These are phyloP conservation scores for Litchi chinensis DNA, from an alignment of 345 rosid species.

Conservation along the genomic window DNA sequence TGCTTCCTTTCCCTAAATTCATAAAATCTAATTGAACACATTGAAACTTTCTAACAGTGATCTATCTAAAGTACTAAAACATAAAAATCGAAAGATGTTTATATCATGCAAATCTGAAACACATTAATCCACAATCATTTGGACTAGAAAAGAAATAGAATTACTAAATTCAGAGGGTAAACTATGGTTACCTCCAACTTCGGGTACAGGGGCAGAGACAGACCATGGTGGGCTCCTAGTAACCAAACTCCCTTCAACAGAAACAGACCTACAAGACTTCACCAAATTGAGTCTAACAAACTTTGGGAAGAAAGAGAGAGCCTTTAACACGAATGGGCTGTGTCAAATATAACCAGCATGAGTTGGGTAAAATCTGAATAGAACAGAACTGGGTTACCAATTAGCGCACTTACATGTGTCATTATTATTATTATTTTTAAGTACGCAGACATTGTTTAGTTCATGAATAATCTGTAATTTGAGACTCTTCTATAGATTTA, in stretches of 20 bases:
- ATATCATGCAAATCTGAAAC: background rate
- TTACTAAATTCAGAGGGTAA: background rate
- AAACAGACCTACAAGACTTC: slow-evolving; percentile 42
- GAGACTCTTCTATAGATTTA: too few species aligned
- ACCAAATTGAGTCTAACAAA: slow-evolving; percentile 42
- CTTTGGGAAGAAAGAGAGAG: slow-evolving; percentile 38
- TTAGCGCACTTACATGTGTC: too few species aligned
- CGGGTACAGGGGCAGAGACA: slow-evolving; percentile 51
- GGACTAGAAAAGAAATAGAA: background rate
- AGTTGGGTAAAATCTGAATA: too few species aligned
- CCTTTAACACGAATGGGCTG: slow-evolving; percentile 49
- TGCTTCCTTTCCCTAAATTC: too few species aligned
- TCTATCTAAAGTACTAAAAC: background rate
- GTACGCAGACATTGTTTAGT: too few species aligned
- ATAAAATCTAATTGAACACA: too few species aligned
- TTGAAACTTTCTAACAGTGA: too few species aligned
- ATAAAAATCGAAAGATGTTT: background rate
- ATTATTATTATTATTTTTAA: too few species aligned
- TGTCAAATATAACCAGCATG: background rate
- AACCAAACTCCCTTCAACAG: slow-evolving; percentile 49
- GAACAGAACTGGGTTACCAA: too few species aligned
- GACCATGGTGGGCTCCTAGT: slow-evolving; percentile 59
- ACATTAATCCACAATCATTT: background rate
- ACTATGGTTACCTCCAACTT: slow-evolving; percentile 47
- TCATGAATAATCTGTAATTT: too few species aligned